A percentile compares a stretch with the other conserved stretches of the same genome.
Evolutionary conservation across 2,329 filamentous ascomycete species (phyloP).

Genomic region (Helicocarpus griseus): DNA sequence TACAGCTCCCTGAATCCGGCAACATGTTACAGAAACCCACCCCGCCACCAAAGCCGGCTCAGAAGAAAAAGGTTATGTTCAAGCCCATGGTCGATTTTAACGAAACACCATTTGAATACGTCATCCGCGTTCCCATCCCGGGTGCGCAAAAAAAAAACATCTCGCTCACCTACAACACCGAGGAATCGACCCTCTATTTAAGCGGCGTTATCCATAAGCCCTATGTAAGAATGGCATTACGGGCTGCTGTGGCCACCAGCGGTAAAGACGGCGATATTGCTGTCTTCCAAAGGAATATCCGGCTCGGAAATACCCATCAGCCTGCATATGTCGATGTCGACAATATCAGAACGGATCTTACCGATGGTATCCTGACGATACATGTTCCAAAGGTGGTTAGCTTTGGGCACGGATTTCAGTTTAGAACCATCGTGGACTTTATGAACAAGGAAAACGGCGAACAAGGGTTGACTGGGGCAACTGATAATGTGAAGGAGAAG

Average conservation of each 20-base stretch:
- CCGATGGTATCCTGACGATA: conserved; percentile 68
- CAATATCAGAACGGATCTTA: conserved; percentile 63
- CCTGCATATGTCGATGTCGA: conserved; percentile 57
- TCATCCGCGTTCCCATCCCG: conserved; percentile 64
- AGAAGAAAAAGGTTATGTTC: conserved; percentile 24
- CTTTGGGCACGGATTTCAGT: conserved; percentile 27
- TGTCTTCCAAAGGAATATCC: conserved; percentile 61
- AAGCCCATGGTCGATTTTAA: conserved; percentile 53
- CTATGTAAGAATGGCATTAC: conserved; percentile 58
- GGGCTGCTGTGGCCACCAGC: conserved; percentile 52
- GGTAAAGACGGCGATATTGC: conserved; percentile 70
- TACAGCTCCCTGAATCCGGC: too few relatives aligned
- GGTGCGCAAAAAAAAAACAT: conserved; percentile 73
- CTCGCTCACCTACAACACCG: conserved; percentile 64
- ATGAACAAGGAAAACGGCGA: conserved; percentile 39
- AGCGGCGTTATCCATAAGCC: conserved; percentile 65
- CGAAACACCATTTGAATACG: conserved; percentile 53
- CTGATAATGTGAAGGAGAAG: conserved; percentile 14
- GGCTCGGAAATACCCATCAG: conserved; percentile 42
- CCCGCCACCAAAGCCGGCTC: conserved; percentile 3
- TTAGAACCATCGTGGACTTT: conserved; percentile 40
- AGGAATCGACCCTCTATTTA: conserved; percentile 55
- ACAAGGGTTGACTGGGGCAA: conserved; percentile 9
- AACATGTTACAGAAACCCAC: too few relatives aligned
- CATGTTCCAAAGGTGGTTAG: conserved; percentile 64